These are phyloP conservation scores for Caryopteris hybrid DNA, from an alignment of 305 asterid genomes.

Conservation along the genomic window DNA sequence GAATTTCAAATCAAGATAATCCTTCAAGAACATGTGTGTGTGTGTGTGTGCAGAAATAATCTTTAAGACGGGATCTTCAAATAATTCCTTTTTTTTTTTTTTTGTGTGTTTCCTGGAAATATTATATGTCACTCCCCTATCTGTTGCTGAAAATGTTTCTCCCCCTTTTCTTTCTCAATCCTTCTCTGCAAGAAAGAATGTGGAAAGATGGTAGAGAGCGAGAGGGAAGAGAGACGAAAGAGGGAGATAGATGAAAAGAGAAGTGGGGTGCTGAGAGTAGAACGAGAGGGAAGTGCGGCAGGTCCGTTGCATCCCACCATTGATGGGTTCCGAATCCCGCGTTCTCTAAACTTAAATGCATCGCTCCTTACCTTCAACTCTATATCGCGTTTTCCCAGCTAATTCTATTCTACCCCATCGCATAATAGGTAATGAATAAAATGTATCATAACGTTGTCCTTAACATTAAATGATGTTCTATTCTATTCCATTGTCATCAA, in stretches of 20 bases:
- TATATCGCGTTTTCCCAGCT: too few species aligned
- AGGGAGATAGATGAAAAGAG: neutral
- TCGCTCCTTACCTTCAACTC: constrained; percentile 10
- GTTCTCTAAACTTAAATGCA: constrained; percentile 9
- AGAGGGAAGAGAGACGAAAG: neutral
- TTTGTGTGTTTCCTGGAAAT: neutral
- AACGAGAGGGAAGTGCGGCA: constrained; percentile 8
- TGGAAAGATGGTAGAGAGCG: constrained; percentile 10
- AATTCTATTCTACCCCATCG: too few species aligned
- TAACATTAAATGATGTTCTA: too few species aligned
- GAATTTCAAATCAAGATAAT: neutral
- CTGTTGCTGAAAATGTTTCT: neutral
- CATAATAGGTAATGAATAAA: too few species aligned
- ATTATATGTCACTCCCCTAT: neutral
- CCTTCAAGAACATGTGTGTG: neutral
- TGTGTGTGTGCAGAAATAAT: neutral
- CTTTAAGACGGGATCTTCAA: neutral
- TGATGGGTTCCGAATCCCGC: constrained; percentile 30
- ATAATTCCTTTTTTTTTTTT: neutral
- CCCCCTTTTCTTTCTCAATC: constrained; percentile 7
- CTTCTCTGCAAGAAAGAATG: constrained; percentile 14
- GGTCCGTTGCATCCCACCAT: constrained; percentile 29
- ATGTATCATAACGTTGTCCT: too few species aligned
- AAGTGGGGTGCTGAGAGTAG: neutral
- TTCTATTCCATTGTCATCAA: too few species aligned